phyloP scores from a whole-genome alignment of 768 basidiomycete genomes.

The Leucocoprinus leucothites region DNA sequence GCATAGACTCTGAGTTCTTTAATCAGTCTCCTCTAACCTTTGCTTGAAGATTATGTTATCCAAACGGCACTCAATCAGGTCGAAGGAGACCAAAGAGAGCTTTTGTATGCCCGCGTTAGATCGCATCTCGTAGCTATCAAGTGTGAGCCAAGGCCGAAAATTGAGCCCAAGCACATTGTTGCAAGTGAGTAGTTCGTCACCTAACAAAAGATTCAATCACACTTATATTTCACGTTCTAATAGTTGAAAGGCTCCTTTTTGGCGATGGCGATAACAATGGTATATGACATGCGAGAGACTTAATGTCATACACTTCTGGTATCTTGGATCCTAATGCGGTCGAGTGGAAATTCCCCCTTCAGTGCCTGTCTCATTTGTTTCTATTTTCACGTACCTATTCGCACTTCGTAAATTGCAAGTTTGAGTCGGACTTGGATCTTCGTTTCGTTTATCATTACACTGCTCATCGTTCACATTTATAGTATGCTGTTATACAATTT shows the following conservation, averaged over 20 bases:
- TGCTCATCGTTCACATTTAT: too few relatives aligned
- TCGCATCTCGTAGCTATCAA: conserved; percentile 65
- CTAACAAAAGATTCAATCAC: background rate
- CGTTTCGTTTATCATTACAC: too few relatives aligned
- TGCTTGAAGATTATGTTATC: conserved; percentile 73
- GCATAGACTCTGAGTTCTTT: conserved; percentile 27
- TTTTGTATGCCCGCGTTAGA: conserved; percentile 57
- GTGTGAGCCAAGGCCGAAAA: conserved; percentile 61
- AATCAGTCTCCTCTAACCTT: background rate
- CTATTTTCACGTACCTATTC: too few relatives aligned
- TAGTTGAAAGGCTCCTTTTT: conserved; percentile 9
- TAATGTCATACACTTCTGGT: background rate
- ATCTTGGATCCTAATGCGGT: background rate
- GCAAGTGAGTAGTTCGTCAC: conserved; percentile 53
- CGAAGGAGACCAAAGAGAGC: conserved; percentile 70
- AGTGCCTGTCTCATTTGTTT: too few relatives aligned
- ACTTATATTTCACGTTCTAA: background rate
- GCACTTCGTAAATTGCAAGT: conserved; percentile 4
- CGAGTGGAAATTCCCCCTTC: too few relatives aligned
- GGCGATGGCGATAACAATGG: conserved; percentile 1
- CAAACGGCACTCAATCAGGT: conserved; percentile 72
- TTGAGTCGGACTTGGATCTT: background rate
- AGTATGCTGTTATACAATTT: too few relatives aligned
- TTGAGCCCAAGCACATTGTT: conserved; percentile 74
- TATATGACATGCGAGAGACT: background rate